phyloP scores from a whole-genome alignment of 2,329 filamentous ascomycete species.

The Cercospora sp. region DNA sequence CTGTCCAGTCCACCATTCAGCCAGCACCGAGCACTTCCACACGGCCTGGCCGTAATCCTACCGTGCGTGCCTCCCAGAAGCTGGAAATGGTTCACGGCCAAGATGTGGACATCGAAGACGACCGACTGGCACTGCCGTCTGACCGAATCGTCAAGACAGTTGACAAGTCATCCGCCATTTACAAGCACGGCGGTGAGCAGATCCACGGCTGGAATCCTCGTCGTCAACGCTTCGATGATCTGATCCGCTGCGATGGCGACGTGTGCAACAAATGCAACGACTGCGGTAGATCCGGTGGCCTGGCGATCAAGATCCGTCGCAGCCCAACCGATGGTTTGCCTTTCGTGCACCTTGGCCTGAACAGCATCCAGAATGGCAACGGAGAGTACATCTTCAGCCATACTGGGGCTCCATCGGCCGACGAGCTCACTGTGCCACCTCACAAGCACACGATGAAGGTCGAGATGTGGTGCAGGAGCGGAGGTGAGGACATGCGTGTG shows the following conservation, averaged over 20 bases:
- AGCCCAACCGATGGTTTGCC: neutral
- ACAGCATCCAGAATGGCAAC: neutral
- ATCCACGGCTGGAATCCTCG: neutral
- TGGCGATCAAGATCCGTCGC: neutral
- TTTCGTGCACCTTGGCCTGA: neutral
- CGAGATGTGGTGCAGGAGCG: neutral
- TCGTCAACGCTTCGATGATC: neutral
- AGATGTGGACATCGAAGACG: neutral
- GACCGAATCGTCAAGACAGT: neutral
- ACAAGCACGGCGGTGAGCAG: neutral
- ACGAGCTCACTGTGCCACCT: neutral
- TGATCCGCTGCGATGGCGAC: neutral
- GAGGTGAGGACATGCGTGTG: neutral
- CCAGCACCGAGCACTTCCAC: neutral
- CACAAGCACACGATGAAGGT: neutral
- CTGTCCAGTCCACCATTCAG: neutral
- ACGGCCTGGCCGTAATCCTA: neutral
- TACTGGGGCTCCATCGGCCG: neutral
- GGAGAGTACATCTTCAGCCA: neutral
- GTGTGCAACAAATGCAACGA: conserved; percentile 1
- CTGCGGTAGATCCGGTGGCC: neutral
- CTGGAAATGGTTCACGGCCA: neutral
- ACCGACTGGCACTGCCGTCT: neutral
- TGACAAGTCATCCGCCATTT: neutral
- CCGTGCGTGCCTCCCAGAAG: neutral